Conservation (phyloP, 495 filamentous ascomycete genomes). For the Hypomontagnella monticulosa region DNA sequence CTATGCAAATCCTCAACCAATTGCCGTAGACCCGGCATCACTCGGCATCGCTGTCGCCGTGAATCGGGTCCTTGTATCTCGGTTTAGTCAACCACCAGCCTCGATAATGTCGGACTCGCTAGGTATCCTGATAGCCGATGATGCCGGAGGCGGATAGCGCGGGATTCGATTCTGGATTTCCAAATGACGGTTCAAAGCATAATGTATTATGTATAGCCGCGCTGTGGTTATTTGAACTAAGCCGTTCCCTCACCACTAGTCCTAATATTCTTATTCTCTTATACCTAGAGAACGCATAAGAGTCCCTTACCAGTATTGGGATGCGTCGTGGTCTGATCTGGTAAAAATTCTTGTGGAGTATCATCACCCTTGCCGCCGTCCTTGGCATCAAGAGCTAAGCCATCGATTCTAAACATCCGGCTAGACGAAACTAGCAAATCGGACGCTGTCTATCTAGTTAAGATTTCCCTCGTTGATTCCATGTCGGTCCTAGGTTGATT, state of each 20-base stretch:
- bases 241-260: not conserved
- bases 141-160: slow-evolving; percentile 18
- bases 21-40: slow-evolving; percentile 29
- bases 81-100: slow-evolving; percentile 8
- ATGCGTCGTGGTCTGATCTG: not conserved
- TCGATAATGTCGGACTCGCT: slow-evolving; percentile 18
- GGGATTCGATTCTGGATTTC: slow-evolving; percentile 6
- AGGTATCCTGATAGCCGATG: slow-evolving; percentile 18
- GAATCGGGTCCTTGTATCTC: slow-evolving; percentile 16
- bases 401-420: not conserved
- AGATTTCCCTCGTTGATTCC: not conserved
- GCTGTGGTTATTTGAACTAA: not conserved
- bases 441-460: not conserved
- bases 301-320: not conserved
- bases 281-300: not conserved
- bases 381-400: not conserved
- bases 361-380: not conserved
- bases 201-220: not conserved
- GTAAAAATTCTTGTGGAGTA: not conserved
- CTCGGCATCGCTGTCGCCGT: slow-evolving; percentile 38
- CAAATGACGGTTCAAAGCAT: not conserved
- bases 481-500: not conserved
- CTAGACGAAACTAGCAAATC: not conserved
- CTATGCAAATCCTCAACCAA: slow-evolving; percentile 11
- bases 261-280: not conserved